Evolutionary conservation across 202 grass and related monocot genomes (phyloP), one percentile per base, ranked within the genome.

Genomic region (Hordeum pubiflorum): DNA sequence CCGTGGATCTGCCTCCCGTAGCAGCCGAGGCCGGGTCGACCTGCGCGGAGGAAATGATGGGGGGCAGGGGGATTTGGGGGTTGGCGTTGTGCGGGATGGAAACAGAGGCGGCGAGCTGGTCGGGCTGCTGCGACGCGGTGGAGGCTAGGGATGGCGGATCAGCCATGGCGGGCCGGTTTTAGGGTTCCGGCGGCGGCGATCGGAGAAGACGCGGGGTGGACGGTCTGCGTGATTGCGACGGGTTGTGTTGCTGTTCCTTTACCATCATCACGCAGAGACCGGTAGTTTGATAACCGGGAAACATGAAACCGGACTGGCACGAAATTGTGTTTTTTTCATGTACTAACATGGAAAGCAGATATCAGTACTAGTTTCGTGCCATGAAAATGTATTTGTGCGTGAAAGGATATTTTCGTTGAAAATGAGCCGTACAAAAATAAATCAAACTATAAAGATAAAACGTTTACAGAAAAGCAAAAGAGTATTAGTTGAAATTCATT

Each of bases 11-110:
- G 10, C 78, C 81, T 3, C 59, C 52, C 17, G 63, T 62, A 2
- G 79, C 37, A 12, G 64, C 85, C 0, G 58, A 10, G 68, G 73
- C 61, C 81, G 86, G 70, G 84, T 84, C 85, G 57, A 91, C 68
- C 70, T 89, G 91, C 21, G 83, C 80, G 43, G 88, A 93, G 46
- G 90, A 87, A 60, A 93, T 86, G 74, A 85, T 89, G 21, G 96
- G 89, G 22, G 92, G 93, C 37, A 74, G 81, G 22, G 88, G 72
- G 11, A 94, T 91, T 85, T 89, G 87, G 15, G 89, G 79, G 31
- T 85, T 86, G 66, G 91, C 84, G 87, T 81, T 91, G 66, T 82
- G 75, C 86, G 84, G 74, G 58, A 72, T 81, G 63, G 86, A 80
- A 7, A 39, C 48, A 4, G 72, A 34, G 24, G 69, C n/a, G 4